Base-by-base conservation (phyloP, 2,329 filamentous ascomycete genomes). In the Aureobasidium mangrovei region DNA sequence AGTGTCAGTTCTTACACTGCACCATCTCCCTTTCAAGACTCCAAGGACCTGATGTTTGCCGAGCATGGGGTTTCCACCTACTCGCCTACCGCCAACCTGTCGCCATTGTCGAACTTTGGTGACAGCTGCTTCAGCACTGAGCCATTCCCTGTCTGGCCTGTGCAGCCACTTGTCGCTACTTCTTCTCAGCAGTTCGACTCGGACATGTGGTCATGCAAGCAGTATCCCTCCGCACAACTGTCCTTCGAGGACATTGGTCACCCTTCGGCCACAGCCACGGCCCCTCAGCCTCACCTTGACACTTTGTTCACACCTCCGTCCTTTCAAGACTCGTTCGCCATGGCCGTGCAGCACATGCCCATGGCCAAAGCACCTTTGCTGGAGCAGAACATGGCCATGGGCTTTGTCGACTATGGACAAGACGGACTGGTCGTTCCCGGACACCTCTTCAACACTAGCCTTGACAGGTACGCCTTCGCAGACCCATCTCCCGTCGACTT, bases 381-480 rank as follows among this genome's bases (percentile, higher is more conserved):
- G 4, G n/a, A 54, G 43, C 43, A 41, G 29, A 47, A 35, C 43
- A 41, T 41, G 28, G 8, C 43, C 5, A 31, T 27, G 2, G 6
- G 29, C 12, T 47, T 54, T 9, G 36, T 47, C 2, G 38, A 31
- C 26, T 47, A 46, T 18, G 43, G 29, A 35, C 28, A 33, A 35
- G 52, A 54, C 10, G 52, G 52, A 41, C 35, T 47, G 28, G 52
- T 54, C 28, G 43, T 28, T 18, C 52, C 52, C 29, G 54, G 46
- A 12, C 33, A 56, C 8, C 32, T 51, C 35, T 52, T 39, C 32
- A 46, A 46, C 35, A 52, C 40, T 41, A 18, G 38, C 12, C 31
- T 49, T 39, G 53, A 55, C 45, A 43, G 12, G 9, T 45, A 31
- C 38, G 18, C 33, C 28, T 41, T 54, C 24, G 3, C 35, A 10